A percentile compares a stretch with the other conserved stretches of the same genome.
Evolutionary conservation across 2,329 filamentous ascomycete genomes (phyloP).

Genomic region (Rutstroemia sp.): DNA sequence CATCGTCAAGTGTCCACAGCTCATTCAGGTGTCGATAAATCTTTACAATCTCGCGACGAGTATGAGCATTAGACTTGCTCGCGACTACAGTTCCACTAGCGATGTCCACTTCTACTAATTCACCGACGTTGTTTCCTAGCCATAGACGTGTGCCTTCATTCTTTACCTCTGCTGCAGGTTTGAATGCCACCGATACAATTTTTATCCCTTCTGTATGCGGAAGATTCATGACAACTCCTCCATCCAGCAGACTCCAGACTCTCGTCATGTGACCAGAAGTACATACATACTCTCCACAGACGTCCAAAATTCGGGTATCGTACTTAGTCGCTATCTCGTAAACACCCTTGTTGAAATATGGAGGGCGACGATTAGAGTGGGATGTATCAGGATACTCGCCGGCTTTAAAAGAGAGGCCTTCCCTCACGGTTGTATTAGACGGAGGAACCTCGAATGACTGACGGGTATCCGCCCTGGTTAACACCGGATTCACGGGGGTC

Average conservation of each 20-base stretch:
- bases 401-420: slow-evolving; percentile 13
- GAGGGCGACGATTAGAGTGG: slow-evolving; percentile 76
- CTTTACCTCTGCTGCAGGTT: slow-evolving; percentile 68
- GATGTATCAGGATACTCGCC: slow-evolving; percentile 74
- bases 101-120: slow-evolving; percentile 85
- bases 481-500: slow-evolving; percentile 21
- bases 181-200: slow-evolving; percentile 76
- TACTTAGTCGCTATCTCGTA: slow-evolving; percentile 77
- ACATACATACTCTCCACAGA: slow-evolving; percentile 81
- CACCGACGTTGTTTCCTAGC: slow-evolving; percentile 84
- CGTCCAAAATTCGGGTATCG: slow-evolving; percentile 77
- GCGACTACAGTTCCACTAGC: slow-evolving; percentile 61
- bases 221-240: slow-evolving; percentile 73
- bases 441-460: slow-evolving; percentile 13
- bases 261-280: slow-evolving; percentile 81
- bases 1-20: slow-evolving; percentile 90
- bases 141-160: slow-evolving; percentile 78
- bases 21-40: slow-evolving; percentile 84
- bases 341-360: slow-evolving; percentile 63
- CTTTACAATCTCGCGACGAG: slow-evolving; percentile 69
- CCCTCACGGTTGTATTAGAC: slow-evolving; percentile 11
- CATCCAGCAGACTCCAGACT: slow-evolving; percentile 79
- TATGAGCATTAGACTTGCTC: slow-evolving; percentile 65
- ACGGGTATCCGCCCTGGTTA: slow-evolving; percentile 11
- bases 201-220: slow-evolving; percentile 80